Base-by-base conservation (phyloP, 139 green algal species). In the Volvox reticuliferus region DNA sequence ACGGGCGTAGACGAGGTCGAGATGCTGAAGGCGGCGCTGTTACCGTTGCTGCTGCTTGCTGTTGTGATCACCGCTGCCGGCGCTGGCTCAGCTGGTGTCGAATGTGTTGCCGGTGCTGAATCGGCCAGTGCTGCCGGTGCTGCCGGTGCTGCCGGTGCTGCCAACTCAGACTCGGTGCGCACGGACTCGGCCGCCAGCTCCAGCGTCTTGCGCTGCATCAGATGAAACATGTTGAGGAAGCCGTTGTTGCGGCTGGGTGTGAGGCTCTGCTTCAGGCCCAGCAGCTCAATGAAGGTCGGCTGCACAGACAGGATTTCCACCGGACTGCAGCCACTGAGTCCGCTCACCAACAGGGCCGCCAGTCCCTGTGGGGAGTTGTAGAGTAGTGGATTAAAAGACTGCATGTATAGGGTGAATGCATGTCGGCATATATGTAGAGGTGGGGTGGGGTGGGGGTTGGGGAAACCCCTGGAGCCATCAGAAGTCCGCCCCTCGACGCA, bases 181-280 rank as follows among this genome's bases (percentile, higher is more conserved):
- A 17, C 86, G 19, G 55, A 73, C 33, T 32, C 33, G 6, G 88
- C 88, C 61, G 71, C 44, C 89, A 86, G 65, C 44, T 81, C 90
- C 55, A 91, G 86, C 24, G 91, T 75, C 88, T 93, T 92, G 20
- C 82, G 61, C 88, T 93, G 92, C 97, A 99, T 99, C 21, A 99
- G 92, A 67, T 93, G 91, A 89, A 99, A 97, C 97, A 99, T 99
- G 95, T 99, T 99, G 30, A 99, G 94, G 93, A 99, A 99, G 78
- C 98, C 98, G 94, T 99, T 99, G 94, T 99, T 99, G 88, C 98
- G 94, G 16, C 94, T 97, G 35, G 98, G 98, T 1, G 98, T 99
- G 33, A 99, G 94, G 87, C 93, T 98, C 95, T 99, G 98, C 89
- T 97, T 96, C 83, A 99, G 92, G 6, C 98, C 98, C 79, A 99